phyloP scores from a whole-genome alignment of 257 asterid genomes.

The Oldenlandia corymbosa region DNA sequence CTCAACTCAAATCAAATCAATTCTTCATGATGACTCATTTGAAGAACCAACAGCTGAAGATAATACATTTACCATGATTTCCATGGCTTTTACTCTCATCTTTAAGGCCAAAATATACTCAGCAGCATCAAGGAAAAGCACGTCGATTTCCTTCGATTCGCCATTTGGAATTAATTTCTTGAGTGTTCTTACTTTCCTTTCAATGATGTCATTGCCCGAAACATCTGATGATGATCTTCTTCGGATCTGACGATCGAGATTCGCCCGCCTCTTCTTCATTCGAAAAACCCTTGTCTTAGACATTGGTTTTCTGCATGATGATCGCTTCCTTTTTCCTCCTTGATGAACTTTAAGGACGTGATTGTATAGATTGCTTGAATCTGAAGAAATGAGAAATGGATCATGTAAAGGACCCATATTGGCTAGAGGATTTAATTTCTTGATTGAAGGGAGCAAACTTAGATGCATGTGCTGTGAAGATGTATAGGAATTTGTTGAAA shows the following conservation, averaged over 20 bases:
- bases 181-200: constrained; percentile 40
- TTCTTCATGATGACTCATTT: background rate
- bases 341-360: no score
- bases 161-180: constrained; percentile 49
- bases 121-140: constrained; percentile 48
- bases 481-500: no score
- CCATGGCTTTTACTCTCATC: constrained; percentile 48
- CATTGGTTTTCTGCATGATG: constrained; percentile 9
- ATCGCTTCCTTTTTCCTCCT: constrained; percentile 5
- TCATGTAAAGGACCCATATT: constrained; percentile 19
- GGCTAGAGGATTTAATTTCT: no score
- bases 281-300: constrained; percentile 15
- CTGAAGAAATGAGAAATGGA: constrained; percentile 22
- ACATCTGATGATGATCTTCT: constrained; percentile 2
- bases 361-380: constrained; percentile 16
- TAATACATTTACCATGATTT: constrained; percentile 35
- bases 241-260: constrained; percentile 19
- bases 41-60: constrained; percentile 17
- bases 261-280: constrained; percentile 34
- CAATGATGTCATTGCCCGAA: constrained; percentile 10
- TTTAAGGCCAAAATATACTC: constrained; percentile 52
- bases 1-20: no score
- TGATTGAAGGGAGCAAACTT: no score
- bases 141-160: constrained; percentile 36
- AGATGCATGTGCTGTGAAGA: no score